Base-by-base conservation (phyloP, 202 grass and related monocot genomes). In the Miscanthus sacchariflorus region DNA sequence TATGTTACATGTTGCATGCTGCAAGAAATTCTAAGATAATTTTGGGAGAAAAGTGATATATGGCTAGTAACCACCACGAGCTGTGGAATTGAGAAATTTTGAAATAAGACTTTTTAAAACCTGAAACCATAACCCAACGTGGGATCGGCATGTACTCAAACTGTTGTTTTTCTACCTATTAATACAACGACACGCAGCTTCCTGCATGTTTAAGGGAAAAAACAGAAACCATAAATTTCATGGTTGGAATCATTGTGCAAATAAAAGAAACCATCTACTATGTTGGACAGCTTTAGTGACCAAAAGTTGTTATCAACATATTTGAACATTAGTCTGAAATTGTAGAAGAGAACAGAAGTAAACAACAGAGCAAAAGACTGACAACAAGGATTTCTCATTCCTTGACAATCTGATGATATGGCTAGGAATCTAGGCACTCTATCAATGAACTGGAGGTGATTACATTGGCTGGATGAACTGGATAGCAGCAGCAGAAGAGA, bases 271-370 rank as follows among this genome's bases (percentile, higher is more conserved):
- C 12, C 38, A 63, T 45, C n/a, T 13, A 80, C 19, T 33, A 36
- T 38, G 27, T 78, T 59, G 19, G 33, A 65, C 3, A 63, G 35
- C 5, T 44, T 44, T 18, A 59, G 18, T 59, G 18, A 80, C 58
- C n/a, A 80, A 39, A 79, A 54, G 35, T 64, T 79, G 10, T 83
- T 83, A 39, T 40, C n/a, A 42, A 28, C 70, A 83, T 83, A 56
- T 73, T 72, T 83, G 33, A 71, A 12, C 66, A 54, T 38, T 4
- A 4, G 5, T 80, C 58, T 52, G 74, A 28, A 27, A 84, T 40
- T 21, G 25, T 43, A 74, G 61, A 80, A 24, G 12, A 74, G 6
- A 81, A 84, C 5, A 64, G 28, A 68, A 75, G 35, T 33, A 89
- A 58, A 69, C 38, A 85, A 56, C n/a, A 74, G 30, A 85, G 19